Percentiles rank a stretch among this genome's conserved stretches.
Evolutionary conservation across 208 protist genomes (phyloP).

Genomic region (Trypanosoma boissoni): DNA sequence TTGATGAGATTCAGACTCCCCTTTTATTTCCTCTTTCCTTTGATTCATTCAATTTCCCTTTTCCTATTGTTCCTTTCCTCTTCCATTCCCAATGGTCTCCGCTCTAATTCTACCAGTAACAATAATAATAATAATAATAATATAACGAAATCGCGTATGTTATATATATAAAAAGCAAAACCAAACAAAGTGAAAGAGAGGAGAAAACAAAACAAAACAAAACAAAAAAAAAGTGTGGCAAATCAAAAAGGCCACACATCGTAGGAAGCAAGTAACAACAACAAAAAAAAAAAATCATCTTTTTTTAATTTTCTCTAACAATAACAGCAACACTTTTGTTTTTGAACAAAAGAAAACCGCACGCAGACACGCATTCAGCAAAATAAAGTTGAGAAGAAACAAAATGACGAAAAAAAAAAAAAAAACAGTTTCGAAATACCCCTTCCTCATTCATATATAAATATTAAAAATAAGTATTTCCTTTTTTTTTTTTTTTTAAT

Average conservation of each 20-base stretch:
- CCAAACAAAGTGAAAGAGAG: neutral
- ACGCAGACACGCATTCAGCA: neutral
- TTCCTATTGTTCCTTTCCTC: too few relatives aligned
- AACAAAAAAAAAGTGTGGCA: slow-evolving; percentile 2
- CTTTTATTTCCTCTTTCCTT: too few relatives aligned
- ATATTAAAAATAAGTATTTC: too few relatives aligned
- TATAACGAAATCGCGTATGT: too few relatives aligned
- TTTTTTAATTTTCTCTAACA: neutral
- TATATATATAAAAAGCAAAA: neutral
- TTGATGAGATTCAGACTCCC: too few relatives aligned
- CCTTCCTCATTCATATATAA: slow-evolving; percentile 2
- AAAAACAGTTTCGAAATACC: neutral
- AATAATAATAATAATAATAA: too few relatives aligned
- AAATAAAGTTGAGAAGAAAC: slow-evolving; percentile 1
- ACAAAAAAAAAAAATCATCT: slow-evolving; percentile 2
- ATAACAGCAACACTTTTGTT: slow-evolving; percentile 2
- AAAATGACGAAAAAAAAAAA: slow-evolving; percentile 14
- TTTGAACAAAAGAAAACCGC: neutral
- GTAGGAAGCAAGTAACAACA: too few relatives aligned
- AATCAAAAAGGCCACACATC: slow-evolving; percentile 16
- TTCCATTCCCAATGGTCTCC: too few relatives aligned
- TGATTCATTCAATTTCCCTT: too few relatives aligned
- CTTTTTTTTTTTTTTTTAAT: neutral
- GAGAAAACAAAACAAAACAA: slow-evolving; percentile 18
- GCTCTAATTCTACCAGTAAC: too few relatives aligned